Evolutionary conservation across 2,329 filamentous ascomycete species (phyloP), one percentile per base, ranked within the genome.

Genomic region (Clonostachys rhizophaga): DNA sequence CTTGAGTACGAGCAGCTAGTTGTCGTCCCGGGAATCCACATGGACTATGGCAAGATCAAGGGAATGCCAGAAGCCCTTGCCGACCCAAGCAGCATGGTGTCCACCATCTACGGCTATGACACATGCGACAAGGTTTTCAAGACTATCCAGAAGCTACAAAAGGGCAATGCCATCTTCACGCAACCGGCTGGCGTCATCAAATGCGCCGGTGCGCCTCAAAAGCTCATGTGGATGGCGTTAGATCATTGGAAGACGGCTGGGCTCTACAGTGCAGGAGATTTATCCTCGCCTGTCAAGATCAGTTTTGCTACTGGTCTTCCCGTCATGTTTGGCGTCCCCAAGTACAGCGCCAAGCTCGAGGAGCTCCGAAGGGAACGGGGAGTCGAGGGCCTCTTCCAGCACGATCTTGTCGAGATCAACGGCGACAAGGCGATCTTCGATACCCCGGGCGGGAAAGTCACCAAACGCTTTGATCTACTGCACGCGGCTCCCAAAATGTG

Each of bases 1-100:
- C 54, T 87, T 42, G 69, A 59, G 57, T 87, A 87, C 54, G 80
- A 86, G 50, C 81, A 86, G 6, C 71, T 87, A 2, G 71, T 87
- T 34, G 81, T 87, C 1, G 81, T 65, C 0, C 82, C 83, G 0
- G 79, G 79, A 6, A 72, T 83, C 55, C 64, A 62, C 14, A 64
- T 81, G 56, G 67, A 80, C 60, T 75, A 71, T 42, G 65, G 60
- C 50, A 70, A 64, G 52, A 69, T 83, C 59, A 72, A 76, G 60
- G 79, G 79, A 17, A 60, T 83, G n/a, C 66, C 73, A 1, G 78
- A 81, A 56, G 79, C 79, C 5, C 69, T 81, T 5, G 69, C 68
- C 5, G 65, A 80, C 49, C 65, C 64, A 0, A 53, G 68, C 42
- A 66, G 73, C 2, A 63, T 65, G 0, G 78, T 83, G 8, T 79